Evolutionary conservation across 2,329 filamentous ascomycete species (phyloP).

Genomic region (Trichocomaceae sp.): DNA sequence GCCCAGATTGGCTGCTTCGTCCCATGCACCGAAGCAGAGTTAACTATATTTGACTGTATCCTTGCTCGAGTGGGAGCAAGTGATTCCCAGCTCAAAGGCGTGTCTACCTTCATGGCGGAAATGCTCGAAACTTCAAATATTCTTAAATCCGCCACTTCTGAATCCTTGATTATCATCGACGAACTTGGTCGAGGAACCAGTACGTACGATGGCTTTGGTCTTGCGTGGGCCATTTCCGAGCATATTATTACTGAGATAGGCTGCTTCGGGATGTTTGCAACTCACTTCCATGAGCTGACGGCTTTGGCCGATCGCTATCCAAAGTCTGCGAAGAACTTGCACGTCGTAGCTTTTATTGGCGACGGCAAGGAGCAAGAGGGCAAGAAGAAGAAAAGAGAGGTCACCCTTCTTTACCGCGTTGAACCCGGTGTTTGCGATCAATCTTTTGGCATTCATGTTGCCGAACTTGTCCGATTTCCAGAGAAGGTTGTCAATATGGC

Average conservation of each 20-base stretch:
- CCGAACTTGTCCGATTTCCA: slow-evolving; percentile 91
- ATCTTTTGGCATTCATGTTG: slow-evolving; percentile 96
- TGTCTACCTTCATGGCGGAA: slow-evolving; percentile 98
- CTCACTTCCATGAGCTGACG: slow-evolving; percentile 96
- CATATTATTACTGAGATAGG: slow-evolving; percentile 94
- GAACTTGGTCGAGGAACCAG: slow-evolving; percentile 94
- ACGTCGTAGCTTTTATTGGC: slow-evolving; percentile 88
- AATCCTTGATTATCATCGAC: slow-evolving; percentile 97
- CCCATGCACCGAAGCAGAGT: slow-evolving; percentile 78
- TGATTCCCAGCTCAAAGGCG: slow-evolving; percentile 94
- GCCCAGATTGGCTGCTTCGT: slow-evolving; percentile 96
- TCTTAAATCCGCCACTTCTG: slow-evolving; percentile 88
- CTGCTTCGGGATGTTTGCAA: slow-evolving; percentile 91
- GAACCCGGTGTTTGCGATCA: slow-evolving; percentile 94
- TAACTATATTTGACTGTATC: slow-evolving; percentile 95
- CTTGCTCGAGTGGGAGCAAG: slow-evolving; percentile 91
- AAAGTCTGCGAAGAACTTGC: slow-evolving; percentile 77
- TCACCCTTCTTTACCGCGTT: slow-evolving; percentile 94
- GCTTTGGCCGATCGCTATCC: slow-evolving; percentile 79
- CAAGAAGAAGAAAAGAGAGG: slow-evolving; percentile 65
- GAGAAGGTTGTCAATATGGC: slow-evolving; percentile 98
- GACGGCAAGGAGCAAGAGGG: slow-evolving; percentile 43
- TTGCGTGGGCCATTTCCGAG: slow-evolving; percentile 98
- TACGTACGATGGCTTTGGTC: slow-evolving; percentile 95
- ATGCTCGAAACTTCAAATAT: slow-evolving; percentile 99